Evolutionary conservation across 306 rosid genomes (phyloP).

Genomic region (Phaseolus lunatus): DNA sequence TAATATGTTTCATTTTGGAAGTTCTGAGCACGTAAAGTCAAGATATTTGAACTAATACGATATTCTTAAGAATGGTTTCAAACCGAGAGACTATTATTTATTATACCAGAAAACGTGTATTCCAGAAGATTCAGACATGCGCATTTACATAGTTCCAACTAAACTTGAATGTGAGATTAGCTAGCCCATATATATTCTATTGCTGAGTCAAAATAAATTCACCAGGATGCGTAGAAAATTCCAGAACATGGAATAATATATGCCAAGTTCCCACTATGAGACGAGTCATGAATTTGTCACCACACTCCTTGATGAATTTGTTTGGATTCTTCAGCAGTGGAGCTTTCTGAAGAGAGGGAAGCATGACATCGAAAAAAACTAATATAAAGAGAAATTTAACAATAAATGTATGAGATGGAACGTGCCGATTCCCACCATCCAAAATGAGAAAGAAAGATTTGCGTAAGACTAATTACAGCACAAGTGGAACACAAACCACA

Average conservation of each 20-base stretch:
- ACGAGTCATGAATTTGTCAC: constrained; percentile 30
- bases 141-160: constrained; percentile 3
- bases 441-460: neutral
- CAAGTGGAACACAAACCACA: neutral
- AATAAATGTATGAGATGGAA: neutral
- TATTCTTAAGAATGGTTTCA: neutral
- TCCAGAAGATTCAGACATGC: constrained; percentile 19
- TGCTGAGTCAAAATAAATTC: constrained; percentile 26
- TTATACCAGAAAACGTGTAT: neutral
- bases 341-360: neutral
- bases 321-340: neutral
- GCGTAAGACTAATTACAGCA: neutral
- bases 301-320: constrained; percentile 11
- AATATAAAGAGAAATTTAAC: neutral
- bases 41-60: neutral
- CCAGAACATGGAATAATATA: constrained; percentile 4
- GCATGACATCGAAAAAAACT: neutral
- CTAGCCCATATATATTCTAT: neutral
- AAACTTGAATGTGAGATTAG: constrained; percentile 31
- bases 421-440: neutral
- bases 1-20: neutral
- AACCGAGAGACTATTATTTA: neutral
- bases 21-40: neutral
- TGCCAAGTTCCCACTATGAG: neutral
- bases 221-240: neutral